These are phyloP conservation scores for Candida sojae DNA, from an alignment of 1,139 yeast species.

Conservation along the genomic window DNA sequence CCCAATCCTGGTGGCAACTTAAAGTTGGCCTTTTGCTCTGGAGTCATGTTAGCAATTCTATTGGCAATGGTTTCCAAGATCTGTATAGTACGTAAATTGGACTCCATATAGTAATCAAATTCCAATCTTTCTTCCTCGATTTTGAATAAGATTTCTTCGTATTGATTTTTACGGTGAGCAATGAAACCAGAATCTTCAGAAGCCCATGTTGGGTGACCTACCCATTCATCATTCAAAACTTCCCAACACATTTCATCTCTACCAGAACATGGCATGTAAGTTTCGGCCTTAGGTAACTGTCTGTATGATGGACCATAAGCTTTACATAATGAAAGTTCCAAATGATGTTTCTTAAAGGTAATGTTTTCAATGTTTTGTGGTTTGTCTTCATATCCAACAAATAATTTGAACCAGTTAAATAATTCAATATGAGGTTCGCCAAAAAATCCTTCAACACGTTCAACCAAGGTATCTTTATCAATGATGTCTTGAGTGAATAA, in stretches of 20 bases:
- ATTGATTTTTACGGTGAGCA: constrained; percentile 96
- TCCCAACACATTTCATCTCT: constrained; percentile 99
- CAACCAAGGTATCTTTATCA: constrained; percentile 79
- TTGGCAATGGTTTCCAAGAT: constrained; percentile 94
- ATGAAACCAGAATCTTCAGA: constrained; percentile 98
- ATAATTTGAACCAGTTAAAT: constrained; percentile 86
- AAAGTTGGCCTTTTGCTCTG: constrained; percentile 83
- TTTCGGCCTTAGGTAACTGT: constrained; percentile 89
- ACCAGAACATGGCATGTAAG: constrained; percentile 97
- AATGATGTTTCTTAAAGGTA: constrained; percentile 83
- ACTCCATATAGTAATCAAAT: constrained; percentile 93
- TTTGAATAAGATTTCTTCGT: constrained; percentile 91
- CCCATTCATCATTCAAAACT: constrained; percentile 98
- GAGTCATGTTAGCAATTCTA: constrained; percentile 89
- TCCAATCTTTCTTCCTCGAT: constrained; percentile 98
- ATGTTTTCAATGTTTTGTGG: constrained; percentile 85
- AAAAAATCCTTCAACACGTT: constrained; percentile 80
- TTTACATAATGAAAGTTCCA: constrained; percentile 84
- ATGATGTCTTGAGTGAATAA: constrained; percentile 88
- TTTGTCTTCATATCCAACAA: constrained; percentile 82
- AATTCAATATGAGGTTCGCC: constrained; percentile 77
- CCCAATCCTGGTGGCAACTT: constrained; percentile 93
- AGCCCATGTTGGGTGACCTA: constrained; percentile 99
- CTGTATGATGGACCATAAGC: constrained; percentile 94
- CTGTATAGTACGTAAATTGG: constrained; percentile 92